Base-by-base conservation (phyloP, 768 basidiomycete genomes). In the Podaxis pistillaris region DNA sequence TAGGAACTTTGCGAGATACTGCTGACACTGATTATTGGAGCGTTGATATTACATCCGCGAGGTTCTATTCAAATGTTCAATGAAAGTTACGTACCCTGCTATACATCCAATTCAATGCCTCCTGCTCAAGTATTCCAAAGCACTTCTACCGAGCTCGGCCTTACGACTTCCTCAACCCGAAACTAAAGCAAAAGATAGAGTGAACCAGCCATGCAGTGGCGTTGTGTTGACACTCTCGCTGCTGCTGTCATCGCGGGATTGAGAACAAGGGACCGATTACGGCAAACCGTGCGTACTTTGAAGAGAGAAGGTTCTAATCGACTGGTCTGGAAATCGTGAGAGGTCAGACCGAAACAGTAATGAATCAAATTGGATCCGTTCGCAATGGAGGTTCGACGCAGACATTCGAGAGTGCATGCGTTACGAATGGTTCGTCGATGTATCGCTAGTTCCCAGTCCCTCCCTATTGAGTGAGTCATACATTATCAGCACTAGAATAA, bases 51-150 rank as follows among this genome's bases (percentile, higher is more conserved):
- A 62, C 53, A 38, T 62, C 44, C 60, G 22, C 53, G 30, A 62
- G 60, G 50, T 33, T 41, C 51, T 26, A 60, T 52, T 41, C 59
- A 60, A 60, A 52, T 7, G 13, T 52, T 60, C 12, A n/a, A 60
- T 60, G 13, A 30, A 26, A 19, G 46, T 44, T 54, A 54, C 51
- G 40, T 52, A 54, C 60, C 40, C 9, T 53, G 46, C 15, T n/a
- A 59, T 60, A 61, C 36, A 46, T 54, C 33, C 24, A 19, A 53
- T n/a, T 53, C 50, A 36, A 40, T 47, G 19, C 38, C 37, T 41
- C 38, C 12, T 28, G 15, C 24, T 19, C 40, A 37, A 19, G 41
- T 40, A 61, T 30, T 9, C 36, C 11, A 4, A 37, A 38, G n/a
- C 30, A 33, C 22, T 19, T 33, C 8, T 19, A 55, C 22, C 33